phyloP scores from a whole-genome alignment of 169 alveolate species.

The Toxoplasma gondii region DNA sequence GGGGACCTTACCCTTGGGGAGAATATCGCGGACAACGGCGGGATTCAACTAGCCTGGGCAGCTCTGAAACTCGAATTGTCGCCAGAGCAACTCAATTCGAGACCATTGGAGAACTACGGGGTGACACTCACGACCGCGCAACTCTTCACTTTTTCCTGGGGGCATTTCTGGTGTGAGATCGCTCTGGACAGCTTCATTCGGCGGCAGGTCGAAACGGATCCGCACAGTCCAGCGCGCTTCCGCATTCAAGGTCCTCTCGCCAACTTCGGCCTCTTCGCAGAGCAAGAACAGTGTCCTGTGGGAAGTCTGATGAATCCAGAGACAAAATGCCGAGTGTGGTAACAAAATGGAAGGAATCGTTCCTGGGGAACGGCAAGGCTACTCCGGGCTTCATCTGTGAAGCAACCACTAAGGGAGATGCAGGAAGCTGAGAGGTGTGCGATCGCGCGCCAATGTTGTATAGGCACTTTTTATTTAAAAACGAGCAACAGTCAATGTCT shows the following conservation, averaged over 20 bases:
- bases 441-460: no score
- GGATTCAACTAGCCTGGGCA: constrained; percentile 41
- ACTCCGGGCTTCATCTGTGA: no score
- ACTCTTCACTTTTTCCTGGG: constrained; percentile 43
- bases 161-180: constrained; percentile 46
- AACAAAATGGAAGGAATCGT: neutral
- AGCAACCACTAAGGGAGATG: no score
- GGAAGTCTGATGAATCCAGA: neutral
- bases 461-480: no score
- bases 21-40: constrained; percentile 62
- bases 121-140: neutral
- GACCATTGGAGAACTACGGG: constrained; percentile 23
- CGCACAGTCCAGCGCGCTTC: constrained; percentile 33
- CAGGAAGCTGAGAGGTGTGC: no score
- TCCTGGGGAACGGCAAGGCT: neutral
- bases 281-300: constrained; percentile 5
- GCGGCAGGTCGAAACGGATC: neutral
- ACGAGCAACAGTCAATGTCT: neutral
- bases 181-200: neutral
- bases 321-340: constrained; percentile 40
- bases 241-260: constrained; percentile 32
- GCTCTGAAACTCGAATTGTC: constrained; percentile 29
- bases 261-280: constrained; percentile 35
- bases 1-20: constrained; percentile 24
- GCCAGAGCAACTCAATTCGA: neutral